Evolutionary conservation across 306 rosid genomes (phyloP).

Genomic region (Lathyrus tuberosus): DNA sequence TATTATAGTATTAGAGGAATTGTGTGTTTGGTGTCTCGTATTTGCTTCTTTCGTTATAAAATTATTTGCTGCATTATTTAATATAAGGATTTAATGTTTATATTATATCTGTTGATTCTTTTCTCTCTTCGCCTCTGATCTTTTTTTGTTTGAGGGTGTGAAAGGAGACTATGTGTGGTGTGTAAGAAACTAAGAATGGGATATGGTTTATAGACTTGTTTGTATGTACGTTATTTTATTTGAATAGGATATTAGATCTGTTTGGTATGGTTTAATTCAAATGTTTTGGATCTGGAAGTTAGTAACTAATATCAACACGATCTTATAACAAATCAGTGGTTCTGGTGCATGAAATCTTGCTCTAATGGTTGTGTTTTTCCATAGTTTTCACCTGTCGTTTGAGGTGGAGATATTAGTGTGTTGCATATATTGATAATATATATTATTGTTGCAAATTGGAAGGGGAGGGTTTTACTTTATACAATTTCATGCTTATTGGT

Average conservation of each 20-base stretch:
- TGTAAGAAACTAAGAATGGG: slow-evolving; percentile 24
- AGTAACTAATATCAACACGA: not conserved
- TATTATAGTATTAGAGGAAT: slow-evolving; percentile 11
- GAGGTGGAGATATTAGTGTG: slow-evolving; percentile 23
- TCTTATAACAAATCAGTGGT: slow-evolving; percentile 1
- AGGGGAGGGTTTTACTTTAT: slow-evolving; percentile 3
- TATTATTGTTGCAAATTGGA: slow-evolving; percentile 6
- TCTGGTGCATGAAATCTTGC: slow-evolving; percentile 23
- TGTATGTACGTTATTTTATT: slow-evolving; percentile 3
- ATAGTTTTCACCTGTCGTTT: slow-evolving; percentile 19
- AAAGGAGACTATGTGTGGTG: slow-evolving; percentile 26
- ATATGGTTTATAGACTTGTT: slow-evolving; percentile 25
- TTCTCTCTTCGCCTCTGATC: slow-evolving; percentile 7
- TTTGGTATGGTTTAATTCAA: slow-evolving; percentile 31
- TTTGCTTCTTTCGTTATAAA: not conserved
- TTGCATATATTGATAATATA: not conserved
- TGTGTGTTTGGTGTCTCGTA: slow-evolving; percentile 6
- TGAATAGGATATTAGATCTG: slow-evolving; percentile 1
- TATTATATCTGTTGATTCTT: slow-evolving; percentile 7
- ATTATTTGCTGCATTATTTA: not conserved
- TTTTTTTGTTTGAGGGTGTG: slow-evolving; percentile 23
- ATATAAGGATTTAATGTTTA: slow-evolving; percentile 11
- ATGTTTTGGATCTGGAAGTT: slow-evolving; percentile 36
- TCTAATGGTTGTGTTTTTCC: slow-evolving; percentile 14
- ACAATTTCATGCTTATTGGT: slow-evolving; percentile 16